Percentiles rank a stretch among this genome's conserved stretches.
Evolutionary conservation across 192 early-diverging fungal species (phyloP).

Genomic region (Backusella circina): DNA sequence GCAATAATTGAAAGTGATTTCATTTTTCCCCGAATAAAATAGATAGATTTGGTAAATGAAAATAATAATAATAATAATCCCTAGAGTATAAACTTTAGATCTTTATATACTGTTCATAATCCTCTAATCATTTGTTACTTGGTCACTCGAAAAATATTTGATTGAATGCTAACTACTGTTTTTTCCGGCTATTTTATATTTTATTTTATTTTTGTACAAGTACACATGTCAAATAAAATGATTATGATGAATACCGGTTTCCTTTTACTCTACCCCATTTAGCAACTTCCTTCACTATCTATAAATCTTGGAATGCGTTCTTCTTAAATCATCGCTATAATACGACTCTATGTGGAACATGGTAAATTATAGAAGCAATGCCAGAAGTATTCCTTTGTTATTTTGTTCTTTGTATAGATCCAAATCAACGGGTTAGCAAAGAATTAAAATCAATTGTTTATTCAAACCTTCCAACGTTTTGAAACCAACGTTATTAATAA

Average conservation of each 20-base stretch:
- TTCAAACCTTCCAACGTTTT: not conserved
- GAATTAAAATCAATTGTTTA: not conserved
- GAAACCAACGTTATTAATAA: not conserved
- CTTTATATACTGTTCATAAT: not conserved
- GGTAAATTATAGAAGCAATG: not conserved
- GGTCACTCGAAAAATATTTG: not conserved
- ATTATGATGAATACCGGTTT: not conserved
- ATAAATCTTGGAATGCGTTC: not conserved
- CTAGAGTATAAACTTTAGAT: not conserved
- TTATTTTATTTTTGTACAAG: not conserved
- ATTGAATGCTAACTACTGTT: not conserved
- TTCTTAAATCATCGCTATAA: not conserved
- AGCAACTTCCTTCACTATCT: not conserved
- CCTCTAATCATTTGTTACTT: not conserved
- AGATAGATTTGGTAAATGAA: not conserved
- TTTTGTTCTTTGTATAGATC: not conserved
- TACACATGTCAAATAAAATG: not conserved
- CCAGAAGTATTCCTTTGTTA: not conserved
- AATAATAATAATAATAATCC: not conserved
- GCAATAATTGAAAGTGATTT: conserved; percentile 8
- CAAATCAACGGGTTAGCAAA: not conserved
- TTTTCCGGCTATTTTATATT: not conserved
- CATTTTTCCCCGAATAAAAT: not conserved
- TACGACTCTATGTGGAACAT: not conserved
- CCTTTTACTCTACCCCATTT: not conserved